These are phyloP conservation scores for Ilyonectria sp. DNA, from an alignment of 2,329 filamentous ascomycete genomes.

Conservation along the genomic window DNA sequence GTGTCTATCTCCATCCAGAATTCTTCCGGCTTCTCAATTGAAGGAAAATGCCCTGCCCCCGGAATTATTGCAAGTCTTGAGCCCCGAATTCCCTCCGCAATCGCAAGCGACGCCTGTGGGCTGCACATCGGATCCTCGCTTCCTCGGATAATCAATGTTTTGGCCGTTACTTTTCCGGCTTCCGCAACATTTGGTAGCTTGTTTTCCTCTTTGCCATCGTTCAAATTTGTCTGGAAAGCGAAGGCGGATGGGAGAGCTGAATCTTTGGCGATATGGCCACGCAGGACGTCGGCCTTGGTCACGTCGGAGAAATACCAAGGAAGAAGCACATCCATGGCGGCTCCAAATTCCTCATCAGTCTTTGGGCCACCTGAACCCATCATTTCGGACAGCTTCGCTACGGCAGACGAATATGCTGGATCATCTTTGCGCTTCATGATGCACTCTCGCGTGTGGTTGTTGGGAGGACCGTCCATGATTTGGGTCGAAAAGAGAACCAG, in stretches of 20 bases:
- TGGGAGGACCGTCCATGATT: slow-evolving; percentile 17
- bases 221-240: slow-evolving; percentile 15
- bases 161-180: slow-evolving; percentile 14
- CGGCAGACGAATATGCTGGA: not conserved
- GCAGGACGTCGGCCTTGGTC: slow-evolving; percentile 3
- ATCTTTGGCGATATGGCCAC: not conserved
- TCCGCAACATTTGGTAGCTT: slow-evolving; percentile 13
- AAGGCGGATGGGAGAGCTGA: not conserved
- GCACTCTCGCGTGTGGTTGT: slow-evolving; percentile 12
- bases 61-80: slow-evolving; percentile 5
- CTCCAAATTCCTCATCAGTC: slow-evolving; percentile 17
- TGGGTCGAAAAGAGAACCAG: slow-evolving; percentile 10
- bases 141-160: slow-evolving; percentile 21
- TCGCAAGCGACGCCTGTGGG: slow-evolving; percentile 1
- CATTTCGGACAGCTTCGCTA: slow-evolving; percentile 2
- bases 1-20: not conserved
- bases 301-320: slow-evolving; percentile 18
- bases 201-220: slow-evolving; percentile 12
- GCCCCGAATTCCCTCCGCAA: slow-evolving; percentile 7
- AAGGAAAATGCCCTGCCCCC: slow-evolving; percentile 10
- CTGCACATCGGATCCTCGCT: slow-evolving; percentile 19
- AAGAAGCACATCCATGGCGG: slow-evolving; percentile 9
- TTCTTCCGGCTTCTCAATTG: slow-evolving; percentile 1
- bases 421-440: slow-evolving; percentile 12
- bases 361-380: slow-evolving; percentile 11